Percentiles rank a stretch among this genome's conserved stretches.
Evolutionary conservation across 2,329 filamentous ascomycete genomes (phyloP).

Genomic region (Mycosphaerella arachidis): DNA sequence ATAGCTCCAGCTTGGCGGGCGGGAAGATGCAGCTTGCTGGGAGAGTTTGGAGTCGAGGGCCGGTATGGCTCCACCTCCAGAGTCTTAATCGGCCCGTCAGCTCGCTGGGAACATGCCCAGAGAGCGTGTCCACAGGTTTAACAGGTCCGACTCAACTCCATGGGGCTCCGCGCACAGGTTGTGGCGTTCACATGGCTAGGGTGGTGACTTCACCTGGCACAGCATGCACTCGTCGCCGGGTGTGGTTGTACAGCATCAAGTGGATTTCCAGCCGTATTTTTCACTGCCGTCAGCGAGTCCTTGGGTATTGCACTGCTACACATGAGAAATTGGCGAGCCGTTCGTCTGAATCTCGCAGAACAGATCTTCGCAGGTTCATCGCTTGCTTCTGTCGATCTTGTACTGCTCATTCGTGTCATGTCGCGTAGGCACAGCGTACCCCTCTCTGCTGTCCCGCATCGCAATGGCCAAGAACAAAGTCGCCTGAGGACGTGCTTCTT

Average conservation of each 20-base stretch:
- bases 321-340: background rate
- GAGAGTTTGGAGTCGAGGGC: conserved; percentile 1
- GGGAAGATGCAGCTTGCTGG: conserved; percentile 1
- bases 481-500: background rate
- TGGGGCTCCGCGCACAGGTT: conserved; percentile 9
- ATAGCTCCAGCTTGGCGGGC: conserved; percentile 11
- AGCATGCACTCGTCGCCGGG: background rate
- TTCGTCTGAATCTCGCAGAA: background rate
- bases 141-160: conserved; percentile 2
- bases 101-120: background rate
- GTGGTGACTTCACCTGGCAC: background rate
- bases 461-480: background rate
- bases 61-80: background rate
- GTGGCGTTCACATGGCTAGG: conserved; percentile 2
- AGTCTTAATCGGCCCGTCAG: conserved; percentile 16
- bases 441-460: background rate
- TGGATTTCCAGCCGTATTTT: background rate
- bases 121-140: background rate
- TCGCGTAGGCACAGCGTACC: background rate
- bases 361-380: background rate
- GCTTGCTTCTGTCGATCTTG: background rate
- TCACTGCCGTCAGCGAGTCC: background rate
- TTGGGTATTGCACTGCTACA: background rate
- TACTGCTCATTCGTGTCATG: background rate
- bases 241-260: background rate